phyloP scores from a whole-genome alignment of 441 rosid species.

The Macaranga tanarius region DNA sequence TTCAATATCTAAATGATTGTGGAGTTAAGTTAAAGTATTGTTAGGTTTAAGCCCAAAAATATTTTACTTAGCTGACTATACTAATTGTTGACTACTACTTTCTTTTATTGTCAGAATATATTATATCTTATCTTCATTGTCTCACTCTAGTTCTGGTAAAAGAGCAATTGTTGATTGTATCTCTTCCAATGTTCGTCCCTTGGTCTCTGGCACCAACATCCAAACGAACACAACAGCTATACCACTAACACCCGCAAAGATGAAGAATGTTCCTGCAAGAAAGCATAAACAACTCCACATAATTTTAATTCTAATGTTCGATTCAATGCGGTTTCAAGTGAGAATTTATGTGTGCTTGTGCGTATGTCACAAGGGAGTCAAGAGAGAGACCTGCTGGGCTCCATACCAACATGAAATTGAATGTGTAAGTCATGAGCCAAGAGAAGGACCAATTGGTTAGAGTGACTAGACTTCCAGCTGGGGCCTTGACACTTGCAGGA shows the following conservation, averaged over 20 bases:
- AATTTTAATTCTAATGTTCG: too few species aligned
- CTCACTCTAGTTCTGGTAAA: neutral
- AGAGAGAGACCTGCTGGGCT: slow-evolving; percentile 44
- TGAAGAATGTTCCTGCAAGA: slow-evolving; percentile 48
- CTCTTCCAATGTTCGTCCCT: slow-evolving; percentile 53
- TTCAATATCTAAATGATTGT: too few species aligned
- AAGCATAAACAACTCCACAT: too few species aligned
- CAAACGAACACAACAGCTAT: slow-evolving; percentile 33
- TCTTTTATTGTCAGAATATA: too few species aligned
- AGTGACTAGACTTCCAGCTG: slow-evolving; percentile 59
- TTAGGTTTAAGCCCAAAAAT: too few species aligned
- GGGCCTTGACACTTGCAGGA: slow-evolving; percentile 49
- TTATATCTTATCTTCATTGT: too few species aligned
- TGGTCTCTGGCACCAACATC: slow-evolving; percentile 51
- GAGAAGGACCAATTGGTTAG: slow-evolving; percentile 44
- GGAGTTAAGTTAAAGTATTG: too few species aligned
- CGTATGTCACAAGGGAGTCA: too few species aligned
- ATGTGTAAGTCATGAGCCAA: slow-evolving; percentile 45
- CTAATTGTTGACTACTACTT: too few species aligned
- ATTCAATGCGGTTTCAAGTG: too few species aligned
- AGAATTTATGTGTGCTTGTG: too few species aligned
- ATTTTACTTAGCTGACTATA: too few species aligned
- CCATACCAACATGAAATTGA: slow-evolving; percentile 62
- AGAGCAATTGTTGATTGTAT: slow-evolving; percentile 30
- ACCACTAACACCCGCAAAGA: slow-evolving; percentile 36